phyloP scores from a whole-genome alignment of 495 filamentous ascomycete genomes.

The Penicillium lividum region DNA sequence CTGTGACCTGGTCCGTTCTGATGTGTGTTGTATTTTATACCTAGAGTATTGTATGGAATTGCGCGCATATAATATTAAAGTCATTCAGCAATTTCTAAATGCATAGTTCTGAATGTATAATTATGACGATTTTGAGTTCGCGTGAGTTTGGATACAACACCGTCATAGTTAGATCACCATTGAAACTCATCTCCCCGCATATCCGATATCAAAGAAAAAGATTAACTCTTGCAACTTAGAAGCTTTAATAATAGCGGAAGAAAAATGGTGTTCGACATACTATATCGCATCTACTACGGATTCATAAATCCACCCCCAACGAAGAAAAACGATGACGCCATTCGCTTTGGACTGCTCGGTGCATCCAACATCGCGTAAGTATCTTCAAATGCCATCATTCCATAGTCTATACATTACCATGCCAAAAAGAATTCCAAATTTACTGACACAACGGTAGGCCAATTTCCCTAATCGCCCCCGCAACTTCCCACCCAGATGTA shows the following conservation, averaged over 20 bases:
- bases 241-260: background rate
- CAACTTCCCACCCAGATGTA: slow-evolving; percentile 59
- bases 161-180: too few relatives aligned
- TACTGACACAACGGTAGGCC: slow-evolving; percentile 36
- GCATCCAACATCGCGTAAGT: slow-evolving; percentile 33
- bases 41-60: too few relatives aligned
- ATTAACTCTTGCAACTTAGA: too few relatives aligned
- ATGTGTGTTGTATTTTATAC: too few relatives aligned
- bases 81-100: too few relatives aligned
- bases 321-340: slow-evolving; percentile 27
- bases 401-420: too few relatives aligned
- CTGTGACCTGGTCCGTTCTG: too few relatives aligned
- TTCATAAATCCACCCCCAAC: slow-evolving; percentile 23
- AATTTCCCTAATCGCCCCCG: slow-evolving; percentile 55
- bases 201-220: background rate
- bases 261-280: slow-evolving; percentile 6
- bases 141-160: too few relatives aligned
- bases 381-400: background rate
- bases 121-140: too few relatives aligned
- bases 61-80: too few relatives aligned
- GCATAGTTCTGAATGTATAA: too few relatives aligned
- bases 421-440: too few relatives aligned
- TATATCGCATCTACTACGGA: slow-evolving; percentile 21
- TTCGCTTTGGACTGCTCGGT: slow-evolving; percentile 34
- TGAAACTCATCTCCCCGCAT: background rate